These are phyloP conservation scores for Clarireedia homoeocarpa DNA, from an alignment of 2,329 filamentous ascomycete genomes.

Conservation along the genomic window DNA sequence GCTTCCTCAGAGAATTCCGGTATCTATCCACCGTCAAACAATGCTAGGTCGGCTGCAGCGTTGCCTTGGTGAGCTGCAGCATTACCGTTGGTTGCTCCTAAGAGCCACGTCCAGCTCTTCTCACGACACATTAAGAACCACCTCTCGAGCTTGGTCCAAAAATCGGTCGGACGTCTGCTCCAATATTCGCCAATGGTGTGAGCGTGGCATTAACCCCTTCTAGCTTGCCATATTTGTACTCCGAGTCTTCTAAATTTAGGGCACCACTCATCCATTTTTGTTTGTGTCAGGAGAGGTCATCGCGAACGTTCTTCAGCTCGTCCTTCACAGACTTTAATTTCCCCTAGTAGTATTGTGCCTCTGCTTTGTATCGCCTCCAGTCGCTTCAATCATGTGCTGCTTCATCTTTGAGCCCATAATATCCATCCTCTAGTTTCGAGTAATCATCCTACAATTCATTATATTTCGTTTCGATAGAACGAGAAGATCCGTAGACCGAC, in stretches of 20 bases:
- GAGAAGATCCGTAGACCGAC: too few relatives aligned
- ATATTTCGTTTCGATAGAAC: background rate
- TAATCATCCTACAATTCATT: background rate
- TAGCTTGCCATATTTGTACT: background rate
- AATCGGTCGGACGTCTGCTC: constrained; percentile 3
- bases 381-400: background rate
- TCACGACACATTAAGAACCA: background rate
- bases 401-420: background rate
- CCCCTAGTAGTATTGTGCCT: background rate
- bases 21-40: background rate
- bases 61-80: constrained; percentile 3
- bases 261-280: background rate
- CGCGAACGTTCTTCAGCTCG: background rate
- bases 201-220: background rate
- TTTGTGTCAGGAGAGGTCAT: background rate
- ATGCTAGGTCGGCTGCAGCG: background rate
- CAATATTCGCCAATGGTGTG: constrained; percentile 7
- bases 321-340: background rate
- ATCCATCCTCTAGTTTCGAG: background rate
- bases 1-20: background rate
- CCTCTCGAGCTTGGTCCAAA: constrained; percentile 3
- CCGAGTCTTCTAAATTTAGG: too few relatives aligned
- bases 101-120: background rate
- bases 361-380: background rate
- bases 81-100: constrained; percentile 2